Evolutionary conservation across 495 filamentous ascomycete species (phyloP), one percentile per base, ranked within the genome.

Genomic region (Penicillium diatomitis): DNA sequence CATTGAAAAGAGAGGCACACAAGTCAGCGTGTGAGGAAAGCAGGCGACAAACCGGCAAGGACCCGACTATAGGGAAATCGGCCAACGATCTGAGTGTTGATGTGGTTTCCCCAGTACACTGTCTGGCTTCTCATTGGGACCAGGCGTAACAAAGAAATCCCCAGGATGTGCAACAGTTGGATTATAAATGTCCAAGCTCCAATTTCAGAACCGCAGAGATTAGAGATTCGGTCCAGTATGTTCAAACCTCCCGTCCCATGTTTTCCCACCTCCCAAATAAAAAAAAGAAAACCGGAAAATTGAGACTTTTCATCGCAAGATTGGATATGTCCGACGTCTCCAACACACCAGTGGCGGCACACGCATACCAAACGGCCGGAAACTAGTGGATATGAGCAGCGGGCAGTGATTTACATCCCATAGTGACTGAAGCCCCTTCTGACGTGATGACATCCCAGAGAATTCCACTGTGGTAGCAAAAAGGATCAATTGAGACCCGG

Each of bases 71-170:
- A 20, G 20, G 20, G 1, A 20, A 20, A 20, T 20, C 2, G 20
- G 20, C 20, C 20, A 20, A 20, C 20, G 20, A 20, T 20, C 20
- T 20, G 20, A 20, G 20, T 20, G 12, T 40, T 41, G 45, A 44
- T 40, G 28, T 31, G 49, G 34, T n/a, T 6, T 34, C 55, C 49
- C 53, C 41, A 36, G 44, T 38, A 12, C 4, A 10, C 8, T 20
- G 9, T 46, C 11, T n/a, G 40, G 44, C 53, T 61, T 63, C 41
- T 45, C 51, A 61, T 56, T 65, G 48, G 57, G 57, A 56, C 54
- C 50, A 53, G 60, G 7, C 50, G 51, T 42, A 48, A 60, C 59
- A 55, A 59, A 62, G 53, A 55, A 57, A 32, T 20, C 20, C 20
- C 37, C 29, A 51, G 50, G 33, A 48, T 51, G 33, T 32, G 32